phyloP scores from a whole-genome alignment of 768 basidiomycete species.

The Lactarius psammicola region DNA sequence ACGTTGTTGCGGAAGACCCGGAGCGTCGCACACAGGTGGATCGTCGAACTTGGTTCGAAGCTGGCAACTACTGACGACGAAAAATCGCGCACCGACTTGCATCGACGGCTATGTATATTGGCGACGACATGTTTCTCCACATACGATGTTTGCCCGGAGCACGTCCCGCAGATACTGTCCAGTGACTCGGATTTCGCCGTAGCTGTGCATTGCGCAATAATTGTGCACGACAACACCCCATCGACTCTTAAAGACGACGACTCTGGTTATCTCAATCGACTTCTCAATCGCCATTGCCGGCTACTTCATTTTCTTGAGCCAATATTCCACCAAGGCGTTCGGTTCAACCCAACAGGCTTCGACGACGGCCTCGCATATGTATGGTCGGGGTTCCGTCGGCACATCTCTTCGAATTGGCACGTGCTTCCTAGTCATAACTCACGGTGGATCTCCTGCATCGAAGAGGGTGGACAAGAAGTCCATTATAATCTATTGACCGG shows the following conservation, averaged over 20 bases:
- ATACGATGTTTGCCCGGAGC: slow-evolving; percentile 4
- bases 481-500: slow-evolving; percentile 9
- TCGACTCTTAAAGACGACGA: background rate
- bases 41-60: slow-evolving; percentile 2
- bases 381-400: slow-evolving; percentile 9
- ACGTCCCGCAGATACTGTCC: background rate
- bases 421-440: slow-evolving; percentile 8
- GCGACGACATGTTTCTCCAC: slow-evolving; percentile 16
- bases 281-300: slow-evolving; percentile 4
- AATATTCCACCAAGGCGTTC: background rate
- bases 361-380: background rate
- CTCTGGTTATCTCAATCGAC: background rate
- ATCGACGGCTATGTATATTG: slow-evolving; percentile 8
- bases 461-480: slow-evolving; percentile 3
- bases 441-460: slow-evolving; percentile 12
- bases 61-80: background rate
- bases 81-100: background rate
- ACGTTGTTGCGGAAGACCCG: slow-evolving; percentile 11
- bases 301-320: slow-evolving; percentile 8
- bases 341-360: background rate
- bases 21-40: slow-evolving; percentile 1
- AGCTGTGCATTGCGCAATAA: slow-evolving; percentile 18
- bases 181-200: slow-evolving; percentile 6
- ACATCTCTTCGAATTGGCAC: slow-evolving; percentile 7
- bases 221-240: slow-evolving; percentile 10